Evolutionary conservation across 495 filamentous ascomycete species (phyloP), one percentile per base, ranked within the genome.

Genomic region (Daldinia childiae): DNA sequence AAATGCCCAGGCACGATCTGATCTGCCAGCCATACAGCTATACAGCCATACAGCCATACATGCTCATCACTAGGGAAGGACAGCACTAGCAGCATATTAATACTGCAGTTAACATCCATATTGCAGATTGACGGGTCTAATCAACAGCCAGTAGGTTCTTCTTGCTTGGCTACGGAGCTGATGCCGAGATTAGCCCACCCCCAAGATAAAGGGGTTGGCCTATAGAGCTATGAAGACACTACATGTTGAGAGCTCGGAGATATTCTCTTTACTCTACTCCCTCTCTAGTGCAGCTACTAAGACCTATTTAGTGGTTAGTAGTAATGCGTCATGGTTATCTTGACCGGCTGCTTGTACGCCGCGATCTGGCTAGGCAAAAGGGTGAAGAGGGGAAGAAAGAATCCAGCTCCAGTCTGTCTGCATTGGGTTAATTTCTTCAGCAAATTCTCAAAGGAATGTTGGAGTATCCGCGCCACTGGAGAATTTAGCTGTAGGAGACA

Each of bases 391-490:
- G 45, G 26, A 54, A 72, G 51, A 63, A 73, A 55, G 66, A 52
- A 68, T 65, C 56, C 56, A 61, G 64, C 15, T 55, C 57, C 12
- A 70, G 48, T 72, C 6, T 48, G 65, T 65, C 79, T 76, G 78
- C 79, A 77, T 66, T 73, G 78, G 62, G 77, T 72, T 27, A 74
- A 64, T 61, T 62, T 68, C 52, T 60, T 64, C 66, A 60, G 59
- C 57, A 21, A 57, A 41, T 2, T 17, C 11, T 71, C 54, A 68
- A 71, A 74, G 76, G 76, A 76, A 78, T 78, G 76, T 41, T 50
- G 50, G 62, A 59, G 57, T 54, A 45, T 61, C 58, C 51, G 41
- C 60, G 69, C 63, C 67, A 67, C 71, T 67, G 58, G 54, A 58
- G 69, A 76, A 66, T 59, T 38, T 48, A 56, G 57, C 56, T 72